Conservation (phyloP, 2,329 filamentous ascomycete genomes). For the Thielaviopsis populi region DNA sequence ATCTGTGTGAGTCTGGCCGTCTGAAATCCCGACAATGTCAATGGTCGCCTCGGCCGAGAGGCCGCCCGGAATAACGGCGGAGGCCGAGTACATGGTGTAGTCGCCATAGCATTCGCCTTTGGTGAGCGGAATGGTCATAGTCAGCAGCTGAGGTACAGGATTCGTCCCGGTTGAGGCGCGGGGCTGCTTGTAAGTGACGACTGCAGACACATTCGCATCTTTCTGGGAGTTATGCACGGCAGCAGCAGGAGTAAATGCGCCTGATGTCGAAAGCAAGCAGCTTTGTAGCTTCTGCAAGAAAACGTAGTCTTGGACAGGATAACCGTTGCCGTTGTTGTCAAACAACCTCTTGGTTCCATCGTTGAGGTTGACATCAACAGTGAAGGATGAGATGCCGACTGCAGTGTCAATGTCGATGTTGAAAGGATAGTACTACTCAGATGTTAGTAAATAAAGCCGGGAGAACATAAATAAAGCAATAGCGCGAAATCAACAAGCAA, state of each 20-base stretch:
- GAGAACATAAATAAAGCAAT: too few species aligned
- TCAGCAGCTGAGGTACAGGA: constrained; percentile 29
- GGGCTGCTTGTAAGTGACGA: constrained; percentile 30
- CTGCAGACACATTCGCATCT: constrained; percentile 28
- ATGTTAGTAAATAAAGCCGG: not conserved
- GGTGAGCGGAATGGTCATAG: constrained; percentile 26
- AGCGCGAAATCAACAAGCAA: not conserved
- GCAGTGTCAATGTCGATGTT: constrained; percentile 37
- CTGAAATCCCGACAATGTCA: constrained; percentile 30
- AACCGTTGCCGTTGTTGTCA: constrained; percentile 44
- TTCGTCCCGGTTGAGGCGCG: constrained; percentile 24
- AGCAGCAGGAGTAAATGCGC: constrained; percentile 31
- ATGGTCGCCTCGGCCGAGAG: constrained; percentile 31
- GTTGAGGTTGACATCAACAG: constrained; percentile 34
- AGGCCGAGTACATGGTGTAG: constrained; percentile 35
- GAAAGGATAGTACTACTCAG: constrained; percentile 31
- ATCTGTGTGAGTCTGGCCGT: constrained; percentile 29
- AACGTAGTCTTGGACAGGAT: constrained; percentile 39
- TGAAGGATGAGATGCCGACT: constrained; percentile 47
- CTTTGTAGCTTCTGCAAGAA: constrained; percentile 42
- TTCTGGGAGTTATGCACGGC: constrained; percentile 35
- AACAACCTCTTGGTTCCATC: constrained; percentile 32
- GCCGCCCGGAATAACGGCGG: constrained; percentile 31
- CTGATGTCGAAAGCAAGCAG: constrained; percentile 33
- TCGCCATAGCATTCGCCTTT: constrained; percentile 31